These are phyloP conservation scores for Cucumis cinereus DNA, from an alignment of 306 rosid genomes.

Conservation along the genomic window DNA sequence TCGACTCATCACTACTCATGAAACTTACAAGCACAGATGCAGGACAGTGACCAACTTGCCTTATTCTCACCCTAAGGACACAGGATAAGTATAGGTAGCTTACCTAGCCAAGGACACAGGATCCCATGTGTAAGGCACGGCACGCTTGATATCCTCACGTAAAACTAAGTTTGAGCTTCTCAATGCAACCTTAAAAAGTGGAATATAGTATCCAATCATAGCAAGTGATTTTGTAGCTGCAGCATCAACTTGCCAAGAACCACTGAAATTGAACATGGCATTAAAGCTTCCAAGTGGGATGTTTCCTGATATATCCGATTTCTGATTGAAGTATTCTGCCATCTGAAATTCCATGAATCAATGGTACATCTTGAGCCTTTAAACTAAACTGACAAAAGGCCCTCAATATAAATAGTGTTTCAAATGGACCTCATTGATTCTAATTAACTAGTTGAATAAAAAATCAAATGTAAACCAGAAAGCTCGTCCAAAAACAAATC, in stretches of 20 bases:
- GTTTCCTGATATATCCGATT: constrained; percentile 37
- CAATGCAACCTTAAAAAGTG: constrained; percentile 49
- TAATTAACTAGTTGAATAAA: not conserved
- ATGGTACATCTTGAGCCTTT: constrained; percentile 6
- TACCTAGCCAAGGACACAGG: constrained; percentile 88
- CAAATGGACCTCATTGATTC: not conserved
- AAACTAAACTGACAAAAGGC: not conserved
- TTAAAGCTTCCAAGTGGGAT: constrained; percentile 89
- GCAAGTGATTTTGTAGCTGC: constrained; percentile 88
- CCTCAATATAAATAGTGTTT: not conserved
- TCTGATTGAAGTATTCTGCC: constrained; percentile 69
- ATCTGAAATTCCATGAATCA: constrained; percentile 49
- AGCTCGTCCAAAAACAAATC: not conserved
- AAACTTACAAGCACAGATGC: not conserved
- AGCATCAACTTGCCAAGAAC: constrained; percentile 73
- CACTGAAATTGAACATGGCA: constrained; percentile 89
- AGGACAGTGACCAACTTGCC: not conserved
- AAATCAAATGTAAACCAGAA: not conserved
- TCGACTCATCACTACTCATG: not conserved
- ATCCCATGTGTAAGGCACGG: constrained; percentile 95
- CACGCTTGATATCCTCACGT: constrained; percentile 58
- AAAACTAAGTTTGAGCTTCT: constrained; percentile 38
- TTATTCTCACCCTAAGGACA: not conserved
- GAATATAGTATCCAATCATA: constrained; percentile 69
- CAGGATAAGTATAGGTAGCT: constrained; percentile 6